A percentile compares a stretch with the other conserved stretches of the same genome.
Conservation (phyloP, 1,139 yeast genomes). For the Hansenula sp. region DNA sequence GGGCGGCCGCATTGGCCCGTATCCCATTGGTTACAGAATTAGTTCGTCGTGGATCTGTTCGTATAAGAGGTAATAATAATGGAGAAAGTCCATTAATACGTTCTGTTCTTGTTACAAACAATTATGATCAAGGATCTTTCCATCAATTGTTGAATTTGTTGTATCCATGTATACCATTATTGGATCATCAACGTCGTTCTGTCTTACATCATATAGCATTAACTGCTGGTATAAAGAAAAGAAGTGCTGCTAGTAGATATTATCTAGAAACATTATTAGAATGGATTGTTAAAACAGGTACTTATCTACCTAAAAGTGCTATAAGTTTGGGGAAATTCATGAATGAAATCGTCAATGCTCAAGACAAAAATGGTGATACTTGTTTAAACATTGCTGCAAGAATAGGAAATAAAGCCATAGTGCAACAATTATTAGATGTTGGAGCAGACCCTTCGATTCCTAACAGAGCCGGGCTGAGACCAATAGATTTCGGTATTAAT, state of each 20-base stretch:
- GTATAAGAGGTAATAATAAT: conserved; percentile 68
- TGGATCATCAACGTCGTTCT: conserved; percentile 77
- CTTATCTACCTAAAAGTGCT: conserved; percentile 34
- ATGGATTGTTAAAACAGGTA: conserved; percentile 65
- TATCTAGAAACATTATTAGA: conserved; percentile 75
- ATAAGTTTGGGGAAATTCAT: conserved; percentile 58
- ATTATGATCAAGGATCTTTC: conserved; percentile 72
- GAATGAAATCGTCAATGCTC: conserved; percentile 63
- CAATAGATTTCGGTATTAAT: conserved; percentile 69
- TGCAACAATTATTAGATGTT: conserved; percentile 73
- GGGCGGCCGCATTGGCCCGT: conserved; percentile 94
- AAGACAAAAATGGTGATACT: conserved; percentile 85
- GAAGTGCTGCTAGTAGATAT: conserved; percentile 67
- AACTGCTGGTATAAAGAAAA: conserved; percentile 68
- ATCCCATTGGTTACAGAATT: conserved; percentile 68
- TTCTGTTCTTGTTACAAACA: conserved; percentile 85
- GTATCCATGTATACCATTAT: conserved; percentile 69
- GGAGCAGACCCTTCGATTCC: conserved; percentile 80
- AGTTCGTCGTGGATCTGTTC: conserved; percentile 57
- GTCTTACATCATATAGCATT: conserved; percentile 90
- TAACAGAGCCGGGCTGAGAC: conserved; percentile 81
- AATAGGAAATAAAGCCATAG: conserved; percentile 76
- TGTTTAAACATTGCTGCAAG: conserved; percentile 89
- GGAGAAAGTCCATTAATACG: conserved; percentile 92
- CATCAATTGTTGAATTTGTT: conserved; percentile 66